A percentile compares a stretch with the other conserved stretches of the same genome.
Evolutionary conservation across 2,329 filamentous ascomycete genomes (phyloP).

Genomic region (Chaetomium strumarium): DNA sequence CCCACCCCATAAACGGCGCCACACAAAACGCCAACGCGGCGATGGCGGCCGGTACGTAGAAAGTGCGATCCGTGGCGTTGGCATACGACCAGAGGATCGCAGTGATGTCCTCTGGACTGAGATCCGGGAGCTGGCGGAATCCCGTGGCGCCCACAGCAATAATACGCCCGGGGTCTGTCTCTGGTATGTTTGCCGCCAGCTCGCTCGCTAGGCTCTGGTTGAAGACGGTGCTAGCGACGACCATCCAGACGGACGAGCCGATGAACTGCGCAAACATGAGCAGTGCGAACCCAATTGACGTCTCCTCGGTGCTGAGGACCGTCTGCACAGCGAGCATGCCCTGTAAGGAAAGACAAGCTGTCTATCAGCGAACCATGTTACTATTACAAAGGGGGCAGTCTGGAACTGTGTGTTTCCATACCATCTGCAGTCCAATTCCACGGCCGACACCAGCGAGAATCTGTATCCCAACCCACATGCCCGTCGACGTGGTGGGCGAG

Average conservation of each 20-base stretch:
- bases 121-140: background rate
- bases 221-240: background rate
- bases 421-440: background rate
- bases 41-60: background rate
- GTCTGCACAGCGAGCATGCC: background rate
- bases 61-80: background rate
- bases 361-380: too few relatives aligned
- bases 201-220: background rate
- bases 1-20: background rate
- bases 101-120: background rate
- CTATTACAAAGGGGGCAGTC: too few relatives aligned
- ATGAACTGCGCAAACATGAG: background rate
- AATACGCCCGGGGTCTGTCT: background rate
- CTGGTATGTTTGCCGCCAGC: background rate
- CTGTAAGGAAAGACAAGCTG: background rate
- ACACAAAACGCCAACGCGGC: background rate
- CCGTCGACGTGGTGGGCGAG: background rate
- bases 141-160: background rate
- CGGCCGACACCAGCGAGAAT: background rate
- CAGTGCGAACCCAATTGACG: background rate
- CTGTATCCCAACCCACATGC: background rate
- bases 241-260: background rate
- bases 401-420: background rate
- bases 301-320: background rate
- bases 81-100: background rate